Conservation (phyloP, 495 filamentous ascomycete genomes). For the Hypoxylon intermedium region DNA sequence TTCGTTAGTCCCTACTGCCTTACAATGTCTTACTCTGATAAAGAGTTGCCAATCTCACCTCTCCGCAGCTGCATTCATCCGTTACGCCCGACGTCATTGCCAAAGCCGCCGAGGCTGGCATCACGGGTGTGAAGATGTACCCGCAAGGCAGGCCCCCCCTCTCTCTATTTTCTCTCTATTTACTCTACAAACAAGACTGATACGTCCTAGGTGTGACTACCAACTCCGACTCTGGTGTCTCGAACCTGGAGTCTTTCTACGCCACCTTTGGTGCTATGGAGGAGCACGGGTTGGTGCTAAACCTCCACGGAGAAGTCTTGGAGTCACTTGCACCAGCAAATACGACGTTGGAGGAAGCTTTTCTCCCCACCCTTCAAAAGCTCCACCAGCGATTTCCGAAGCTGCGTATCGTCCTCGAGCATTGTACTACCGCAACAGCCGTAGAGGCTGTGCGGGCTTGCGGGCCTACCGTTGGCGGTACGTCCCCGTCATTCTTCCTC, state of each 20-base stretch:
- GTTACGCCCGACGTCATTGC: conserved; percentile 81
- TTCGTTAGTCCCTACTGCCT: conserved; percentile 56
- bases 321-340: conserved; percentile 59
- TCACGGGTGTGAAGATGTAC: conserved; percentile 73
- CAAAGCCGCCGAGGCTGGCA: conserved; percentile 70
- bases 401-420: conserved; percentile 79
- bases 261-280: conserved; percentile 81
- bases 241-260: conserved; percentile 62
- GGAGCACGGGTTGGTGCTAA: conserved; percentile 60
- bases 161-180: background rate
- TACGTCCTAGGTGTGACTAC: conserved; percentile 70
- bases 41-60: background rate
- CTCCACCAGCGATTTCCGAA: conserved; percentile 79
- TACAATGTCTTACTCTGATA: background rate
- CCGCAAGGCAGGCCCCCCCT: conserved; percentile 60
- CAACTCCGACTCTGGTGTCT: conserved; percentile 82
- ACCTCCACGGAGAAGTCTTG: conserved; percentile 66
- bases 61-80: conserved; percentile 60
- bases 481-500: conserved; percentile 34
- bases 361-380: conserved; percentile 75
- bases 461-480: conserved; percentile 76
- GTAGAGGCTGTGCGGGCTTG: conserved; percentile 77
- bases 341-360: conserved; percentile 79
- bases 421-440: conserved; percentile 85
- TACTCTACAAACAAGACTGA: conserved; percentile 14